These are phyloP conservation scores for Chenopodium album DNA, from an alignment of 148 eudicot genomes.

Conservation along the genomic window DNA sequence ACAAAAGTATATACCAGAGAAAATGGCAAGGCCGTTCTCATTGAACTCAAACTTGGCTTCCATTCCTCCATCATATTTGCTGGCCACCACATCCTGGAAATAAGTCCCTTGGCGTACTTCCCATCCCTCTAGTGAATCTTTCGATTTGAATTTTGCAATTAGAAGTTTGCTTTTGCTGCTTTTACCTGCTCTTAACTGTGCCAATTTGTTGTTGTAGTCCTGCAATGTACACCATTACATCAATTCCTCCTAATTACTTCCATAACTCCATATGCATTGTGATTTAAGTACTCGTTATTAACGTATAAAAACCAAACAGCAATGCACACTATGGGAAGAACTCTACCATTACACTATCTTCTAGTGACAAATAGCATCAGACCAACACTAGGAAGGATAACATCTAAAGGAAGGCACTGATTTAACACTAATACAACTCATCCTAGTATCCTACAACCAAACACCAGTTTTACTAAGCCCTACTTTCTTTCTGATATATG, in stretches of 20 bases:
- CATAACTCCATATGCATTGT: not conserved
- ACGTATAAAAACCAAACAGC: not conserved
- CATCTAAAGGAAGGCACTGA: not conserved
- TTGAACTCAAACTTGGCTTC: conserved; percentile 75
- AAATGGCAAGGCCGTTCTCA: conserved; percentile 68
- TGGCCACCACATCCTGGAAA: conserved; percentile 73
- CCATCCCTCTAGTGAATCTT: conserved; percentile 76
- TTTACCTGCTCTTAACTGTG: conserved; percentile 90
- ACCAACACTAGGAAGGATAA: not conserved
- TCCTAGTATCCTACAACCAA: not conserved
- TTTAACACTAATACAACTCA: not conserved
- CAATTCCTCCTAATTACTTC: conserved; percentile 1
- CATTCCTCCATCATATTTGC: conserved; percentile 94
- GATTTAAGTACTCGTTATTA: not conserved
- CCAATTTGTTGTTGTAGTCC: conserved; percentile 90
- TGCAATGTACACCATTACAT: conserved; percentile 29
- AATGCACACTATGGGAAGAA: not conserved
- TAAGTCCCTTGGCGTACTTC: conserved; percentile 80
- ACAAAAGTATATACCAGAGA: conserved; percentile 58
- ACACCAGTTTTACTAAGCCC: not conserved
- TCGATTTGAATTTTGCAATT: conserved; percentile 81
- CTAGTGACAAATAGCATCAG: not conserved
- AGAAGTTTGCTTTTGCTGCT: conserved; percentile 98
- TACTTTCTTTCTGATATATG: not conserved
- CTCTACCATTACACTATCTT: not conserved